Conservation (phyloP, 805 yeast genomes). For the Maudiozyma bulderi region DNA sequence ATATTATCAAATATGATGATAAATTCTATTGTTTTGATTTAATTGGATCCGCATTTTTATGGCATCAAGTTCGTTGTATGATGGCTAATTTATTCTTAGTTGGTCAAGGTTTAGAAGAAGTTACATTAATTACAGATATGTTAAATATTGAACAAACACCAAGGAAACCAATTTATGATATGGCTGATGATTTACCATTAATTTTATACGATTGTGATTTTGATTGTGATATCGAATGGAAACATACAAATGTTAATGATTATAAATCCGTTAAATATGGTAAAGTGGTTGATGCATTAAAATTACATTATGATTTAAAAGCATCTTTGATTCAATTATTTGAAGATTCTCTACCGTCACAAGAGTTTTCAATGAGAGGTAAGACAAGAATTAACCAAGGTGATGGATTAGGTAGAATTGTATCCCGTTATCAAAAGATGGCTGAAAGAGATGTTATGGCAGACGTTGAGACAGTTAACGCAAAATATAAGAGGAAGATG, state of each 20-base stretch:
- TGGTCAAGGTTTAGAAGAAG: slow-evolving; percentile 67
- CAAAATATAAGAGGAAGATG: slow-evolving; percentile 40
- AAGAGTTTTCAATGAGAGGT: slow-evolving; percentile 16
- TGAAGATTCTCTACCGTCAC: slow-evolving; percentile 28
- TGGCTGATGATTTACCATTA: slow-evolving; percentile 86
- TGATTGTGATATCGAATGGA: slow-evolving; percentile 62
- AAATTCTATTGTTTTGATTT: slow-evolving; percentile 63
- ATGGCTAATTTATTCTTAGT: slow-evolving; percentile 70
- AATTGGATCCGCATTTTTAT: slow-evolving; percentile 80
- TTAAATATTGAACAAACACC: slow-evolving; percentile 50
- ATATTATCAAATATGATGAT: slow-evolving; percentile 33
- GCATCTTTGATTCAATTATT: slow-evolving; percentile 43
- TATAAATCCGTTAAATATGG: slow-evolving; percentile 35
- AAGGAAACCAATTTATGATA: slow-evolving; percentile 67
- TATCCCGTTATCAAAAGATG: slow-evolving; percentile 48
- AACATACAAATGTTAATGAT: slow-evolving; percentile 19
- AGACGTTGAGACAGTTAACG: slow-evolving; percentile 60
- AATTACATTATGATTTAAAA: slow-evolving; percentile 51
- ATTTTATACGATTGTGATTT: slow-evolving; percentile 79
- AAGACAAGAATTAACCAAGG: slow-evolving; percentile 48
- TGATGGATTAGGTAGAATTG: slow-evolving; percentile 66
- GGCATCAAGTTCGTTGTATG: slow-evolving; percentile 98
- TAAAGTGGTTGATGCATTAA: slow-evolving; percentile 38
- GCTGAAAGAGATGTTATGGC: slow-evolving; percentile 48
- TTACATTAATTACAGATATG: slow-evolving; percentile 46